A percentile compares a stretch with the other conserved stretches of the same genome.
These are phyloP conservation scores for Gryganskiella cystojenkinii DNA, from an alignment of 192 early-diverging fungal species.

Conservation along the genomic window DNA sequence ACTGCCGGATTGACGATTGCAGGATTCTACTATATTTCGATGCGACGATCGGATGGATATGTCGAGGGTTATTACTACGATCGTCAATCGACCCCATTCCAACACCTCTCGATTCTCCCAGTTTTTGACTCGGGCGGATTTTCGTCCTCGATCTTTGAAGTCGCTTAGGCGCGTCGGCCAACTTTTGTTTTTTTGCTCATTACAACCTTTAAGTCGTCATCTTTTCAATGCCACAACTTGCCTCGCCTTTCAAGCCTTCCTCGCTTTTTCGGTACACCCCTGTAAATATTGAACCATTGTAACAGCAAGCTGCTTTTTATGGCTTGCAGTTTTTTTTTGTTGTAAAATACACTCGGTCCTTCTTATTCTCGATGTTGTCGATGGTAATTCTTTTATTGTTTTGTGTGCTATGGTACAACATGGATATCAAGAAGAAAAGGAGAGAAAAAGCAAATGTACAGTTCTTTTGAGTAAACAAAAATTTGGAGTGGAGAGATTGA, in stretches of 20 bases:
- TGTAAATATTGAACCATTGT: too few relatives aligned
- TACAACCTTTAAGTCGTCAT: not conserved
- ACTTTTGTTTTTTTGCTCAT: not conserved
- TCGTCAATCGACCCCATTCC: slow-evolving; percentile 49
- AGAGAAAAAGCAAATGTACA: too few relatives aligned
- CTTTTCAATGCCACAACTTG: too few relatives aligned
- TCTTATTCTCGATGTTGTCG: too few relatives aligned
- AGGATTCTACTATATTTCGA: slow-evolving; percentile 77
- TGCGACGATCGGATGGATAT: slow-evolving; percentile 64
- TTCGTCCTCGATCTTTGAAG: slow-evolving; percentile 41
- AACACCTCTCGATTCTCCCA: slow-evolving; percentile 47
- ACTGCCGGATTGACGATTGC: slow-evolving; percentile 71
- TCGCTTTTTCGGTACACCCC: too few relatives aligned
- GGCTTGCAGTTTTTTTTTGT: too few relatives aligned
- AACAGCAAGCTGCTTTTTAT: too few relatives aligned
- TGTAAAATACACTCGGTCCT: too few relatives aligned
- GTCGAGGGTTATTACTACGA: slow-evolving; percentile 66
- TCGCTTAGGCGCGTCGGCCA: slow-evolving; percentile 5
- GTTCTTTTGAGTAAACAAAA: too few relatives aligned
- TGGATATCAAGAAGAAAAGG: not conserved
- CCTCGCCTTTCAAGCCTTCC: too few relatives aligned
- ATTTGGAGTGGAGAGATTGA: too few relatives aligned
- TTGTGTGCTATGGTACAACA: not conserved
- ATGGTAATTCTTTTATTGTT: not conserved
- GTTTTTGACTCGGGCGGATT: slow-evolving; percentile 41